phyloP scores from a whole-genome alignment of 192 early-diverging fungal species.

The Oehlia diaphana region DNA sequence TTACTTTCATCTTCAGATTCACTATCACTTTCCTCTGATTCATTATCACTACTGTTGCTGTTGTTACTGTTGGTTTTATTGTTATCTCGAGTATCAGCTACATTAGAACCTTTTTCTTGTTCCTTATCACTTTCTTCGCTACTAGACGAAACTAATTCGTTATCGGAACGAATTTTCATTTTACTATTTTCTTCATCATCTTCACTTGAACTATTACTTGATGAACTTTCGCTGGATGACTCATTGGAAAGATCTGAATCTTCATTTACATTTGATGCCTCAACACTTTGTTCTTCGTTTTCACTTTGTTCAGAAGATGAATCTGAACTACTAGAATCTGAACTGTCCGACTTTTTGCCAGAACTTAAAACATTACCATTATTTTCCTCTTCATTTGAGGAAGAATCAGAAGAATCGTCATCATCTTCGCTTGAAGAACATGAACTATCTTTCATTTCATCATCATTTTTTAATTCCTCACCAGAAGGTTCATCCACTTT shows the following conservation, averaged over 20 bases:
- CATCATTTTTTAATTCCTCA: background rate
- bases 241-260: background rate
- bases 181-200: background rate
- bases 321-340: background rate
- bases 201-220: background rate
- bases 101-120: too few species aligned
- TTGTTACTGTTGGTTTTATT: background rate
- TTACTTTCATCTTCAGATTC: background rate
- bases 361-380: background rate
- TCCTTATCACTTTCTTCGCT: background rate
- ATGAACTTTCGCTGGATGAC: constrained; percentile 1
- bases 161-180: background rate
- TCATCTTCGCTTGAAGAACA: background rate
- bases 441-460: background rate
- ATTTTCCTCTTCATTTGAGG: background rate
- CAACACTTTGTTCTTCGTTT: background rate
- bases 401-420: background rate
- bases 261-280: background rate
- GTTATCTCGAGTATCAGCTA: background rate
- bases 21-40: background rate
- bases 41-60: background rate
- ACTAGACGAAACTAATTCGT: too few species aligned
- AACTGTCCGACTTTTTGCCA: background rate
- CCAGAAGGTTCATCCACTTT: background rate
- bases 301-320: constrained; percentile 6